Percentiles rank a stretch among this genome's conserved stretches.
Evolutionary conservation across 768 basidiomycete species (phyloP).

Genomic region (Amanita rimosa): DNA sequence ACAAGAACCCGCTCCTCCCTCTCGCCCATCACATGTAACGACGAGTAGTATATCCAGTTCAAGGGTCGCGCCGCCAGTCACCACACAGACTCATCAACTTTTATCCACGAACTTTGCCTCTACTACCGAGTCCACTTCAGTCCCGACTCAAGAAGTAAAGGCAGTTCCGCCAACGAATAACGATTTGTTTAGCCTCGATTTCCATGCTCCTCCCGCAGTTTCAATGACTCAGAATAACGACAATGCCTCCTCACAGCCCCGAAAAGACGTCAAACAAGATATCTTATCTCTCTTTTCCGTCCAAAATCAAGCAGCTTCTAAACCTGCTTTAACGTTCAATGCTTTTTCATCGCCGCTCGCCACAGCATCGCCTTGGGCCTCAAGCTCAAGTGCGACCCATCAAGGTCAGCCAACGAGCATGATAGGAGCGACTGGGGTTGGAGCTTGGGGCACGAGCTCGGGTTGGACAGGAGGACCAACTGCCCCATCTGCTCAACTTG

Average conservation of each 20-base stretch:
- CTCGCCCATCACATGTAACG: constrained; percentile 18
- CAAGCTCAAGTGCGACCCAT: constrained; percentile 9
- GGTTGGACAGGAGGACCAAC: constrained; percentile 40
- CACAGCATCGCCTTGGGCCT: constrained; percentile 19
- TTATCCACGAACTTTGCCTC: constrained; percentile 30
- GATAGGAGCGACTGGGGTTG: constrained; percentile 41
- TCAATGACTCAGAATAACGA: constrained; percentile 11
- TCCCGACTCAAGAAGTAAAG: constrained; percentile 10
- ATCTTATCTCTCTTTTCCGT: constrained; percentile 75
- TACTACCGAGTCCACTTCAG: constrained; percentile 7
- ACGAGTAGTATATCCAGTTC: constrained; percentile 17
- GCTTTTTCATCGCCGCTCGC: constrained; percentile 21
- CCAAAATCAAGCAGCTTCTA: constrained; percentile 23
- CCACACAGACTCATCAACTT: constrained; percentile 40
- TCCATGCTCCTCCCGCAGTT: constrained; percentile 37
- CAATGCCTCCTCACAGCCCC: constrained; percentile 22
- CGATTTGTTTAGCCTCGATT: constrained; percentile 81
- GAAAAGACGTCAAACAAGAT: constrained; percentile 74
- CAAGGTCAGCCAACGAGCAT: constrained; percentile 30
- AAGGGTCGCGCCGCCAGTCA: constrained; percentile 19
- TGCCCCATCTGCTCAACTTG: constrained; percentile 23
- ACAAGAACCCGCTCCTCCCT: constrained; percentile 13
- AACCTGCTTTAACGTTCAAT: constrained; percentile 21
- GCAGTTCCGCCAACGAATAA: constrained; percentile 27
- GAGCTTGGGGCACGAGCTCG: constrained; percentile 57